Conservation (phyloP, 768 basidiomycete species). For the Trametes maxima region DNA sequence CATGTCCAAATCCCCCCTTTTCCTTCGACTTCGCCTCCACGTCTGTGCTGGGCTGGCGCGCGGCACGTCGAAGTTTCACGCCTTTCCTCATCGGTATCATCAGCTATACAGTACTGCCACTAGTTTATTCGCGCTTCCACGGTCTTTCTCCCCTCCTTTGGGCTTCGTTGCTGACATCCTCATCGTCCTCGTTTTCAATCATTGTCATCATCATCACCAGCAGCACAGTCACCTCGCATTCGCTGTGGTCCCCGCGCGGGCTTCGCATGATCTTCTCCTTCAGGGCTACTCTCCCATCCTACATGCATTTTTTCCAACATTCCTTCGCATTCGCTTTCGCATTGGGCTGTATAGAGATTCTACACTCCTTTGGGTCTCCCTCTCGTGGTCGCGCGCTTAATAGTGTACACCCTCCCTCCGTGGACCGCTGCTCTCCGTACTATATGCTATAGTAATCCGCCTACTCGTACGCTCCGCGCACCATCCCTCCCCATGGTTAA, state of each 20-base stretch:
- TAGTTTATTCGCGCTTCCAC: constrained; percentile 2
- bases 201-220: not conserved
- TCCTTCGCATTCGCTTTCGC: constrained; percentile 1
- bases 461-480: too few species aligned
- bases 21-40: not conserved
- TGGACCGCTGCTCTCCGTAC: too few species aligned
- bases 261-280: not conserved
- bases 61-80: not conserved
- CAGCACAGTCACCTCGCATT: not conserved
- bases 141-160: not conserved
- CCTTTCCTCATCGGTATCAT: constrained; percentile 5
- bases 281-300: not conserved
- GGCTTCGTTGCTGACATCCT: not conserved
- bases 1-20: not conserved
- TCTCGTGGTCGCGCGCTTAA: not conserved
- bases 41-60: not conserved
- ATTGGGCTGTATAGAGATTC: constrained; percentile 11
- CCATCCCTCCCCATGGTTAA: too few species aligned
- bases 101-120: constrained; percentile 12
- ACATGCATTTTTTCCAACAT: not conserved
- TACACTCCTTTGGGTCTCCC: not conserved
- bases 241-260: not conserved
- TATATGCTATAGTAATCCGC: too few species aligned
- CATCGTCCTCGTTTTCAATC: not conserved
- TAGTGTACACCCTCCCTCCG: not conserved